Evolutionary conservation across 192 early-diverging fungal species (phyloP), one percentile per base, ranked within the genome.

Genomic region (Backusella morwellensis): DNA sequence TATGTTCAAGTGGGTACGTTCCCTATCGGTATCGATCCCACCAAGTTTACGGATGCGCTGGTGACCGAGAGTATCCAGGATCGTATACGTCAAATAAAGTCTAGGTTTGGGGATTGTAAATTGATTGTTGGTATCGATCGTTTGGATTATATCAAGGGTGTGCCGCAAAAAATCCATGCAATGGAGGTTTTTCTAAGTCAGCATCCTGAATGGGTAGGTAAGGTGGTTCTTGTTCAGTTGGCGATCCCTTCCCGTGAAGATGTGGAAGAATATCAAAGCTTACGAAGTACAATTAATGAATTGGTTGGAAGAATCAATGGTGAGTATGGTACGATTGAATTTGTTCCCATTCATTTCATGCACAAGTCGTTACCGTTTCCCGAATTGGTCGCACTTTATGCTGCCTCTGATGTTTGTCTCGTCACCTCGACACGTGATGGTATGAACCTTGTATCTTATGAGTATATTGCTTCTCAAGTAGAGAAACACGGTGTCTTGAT

Each of bases 101-200:
- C 88, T 41, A 91, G 92, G 76, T 99, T 99, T 77, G 88, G 90
- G 52, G 96, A 93, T 19, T 89, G 90, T 42, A 94, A 95, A 79
- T 82, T 99, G 9, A 93, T 99, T 81, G 94, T 99, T 1, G 97
- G 98, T n/a, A 96, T 99, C 5, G 98, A 99, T 79, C 90, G 98
- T 42, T 87, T 99, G 67, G 98, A 99, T 86, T 99, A 99, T 82
- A 99, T 99, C 88, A 99, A 99, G 87, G 98, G 98, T 63, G 96
- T 99, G 32, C 98, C 98, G 26, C 98, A 99, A 79, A 99, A 99
- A 86, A 83, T 99, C 56, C 95, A 97, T 82, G 97, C 97, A 0
- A 90, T 99, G 41, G 96, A 98, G 80, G 91, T 95, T 52, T 96
- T 99, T 70, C 82, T 99, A 44, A 89, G 87, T 35, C 80, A 92